Percentiles rank a stretch among this genome's conserved stretches.
phyloP scores from a whole-genome alignment of 2,329 filamentous ascomycete genomes.

The Sclerotinia glacialis region DNA sequence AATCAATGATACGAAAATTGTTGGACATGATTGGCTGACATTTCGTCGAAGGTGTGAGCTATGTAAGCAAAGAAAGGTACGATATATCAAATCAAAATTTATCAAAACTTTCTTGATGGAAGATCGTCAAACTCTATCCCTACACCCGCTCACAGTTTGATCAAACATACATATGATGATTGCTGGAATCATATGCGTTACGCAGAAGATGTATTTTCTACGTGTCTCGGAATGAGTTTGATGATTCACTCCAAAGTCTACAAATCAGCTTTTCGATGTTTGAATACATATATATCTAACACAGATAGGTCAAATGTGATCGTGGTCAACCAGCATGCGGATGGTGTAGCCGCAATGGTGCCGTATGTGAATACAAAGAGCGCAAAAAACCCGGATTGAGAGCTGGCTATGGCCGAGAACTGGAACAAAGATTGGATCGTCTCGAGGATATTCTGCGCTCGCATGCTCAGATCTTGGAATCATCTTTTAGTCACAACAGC shows the following conservation, averaged over 20 bases:
- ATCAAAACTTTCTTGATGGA: background rate
- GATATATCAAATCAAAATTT: background rate
- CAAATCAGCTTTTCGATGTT: background rate
- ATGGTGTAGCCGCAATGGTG: conserved; percentile 64
- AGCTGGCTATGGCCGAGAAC: conserved; percentile 68
- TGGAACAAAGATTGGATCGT: conserved; percentile 69
- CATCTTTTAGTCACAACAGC: conserved; percentile 43
- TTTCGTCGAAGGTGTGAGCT: conserved; percentile 61
- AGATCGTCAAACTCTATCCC: background rate
- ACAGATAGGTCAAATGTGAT: conserved; percentile 66
- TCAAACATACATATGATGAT: background rate
- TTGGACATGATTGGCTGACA: conserved; percentile 37
- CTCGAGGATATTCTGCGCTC: conserved; percentile 64
- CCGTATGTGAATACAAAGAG: conserved; percentile 65
- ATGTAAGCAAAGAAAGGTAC: conserved; percentile 77
- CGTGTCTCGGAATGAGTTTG: background rate
- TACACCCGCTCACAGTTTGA: background rate
- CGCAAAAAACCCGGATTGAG: conserved; percentile 62
- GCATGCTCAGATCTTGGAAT: conserved; percentile 65
- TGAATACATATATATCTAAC: conserved; percentile 24
- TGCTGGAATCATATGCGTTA: background rate
- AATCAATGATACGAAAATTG: conserved; percentile 18
- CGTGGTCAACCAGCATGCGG: conserved; percentile 70
- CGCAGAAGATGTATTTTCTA: conserved; percentile 9
- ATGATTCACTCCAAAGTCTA: background rate